phyloP scores from a whole-genome alignment of 2,329 filamentous ascomycete species.

The Fusarium circinatum region DNA sequence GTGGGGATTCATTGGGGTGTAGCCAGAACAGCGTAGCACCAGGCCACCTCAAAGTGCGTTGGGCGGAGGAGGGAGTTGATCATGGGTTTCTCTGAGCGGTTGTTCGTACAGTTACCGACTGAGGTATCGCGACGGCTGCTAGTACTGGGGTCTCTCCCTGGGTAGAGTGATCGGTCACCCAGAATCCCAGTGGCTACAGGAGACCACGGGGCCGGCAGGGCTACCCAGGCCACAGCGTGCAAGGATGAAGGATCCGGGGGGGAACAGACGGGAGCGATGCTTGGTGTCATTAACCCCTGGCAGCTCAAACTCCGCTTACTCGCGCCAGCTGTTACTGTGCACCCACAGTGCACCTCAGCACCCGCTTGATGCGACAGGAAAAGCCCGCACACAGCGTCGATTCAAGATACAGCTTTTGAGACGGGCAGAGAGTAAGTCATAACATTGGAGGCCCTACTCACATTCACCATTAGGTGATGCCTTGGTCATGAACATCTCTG shows the following conservation, averaged over 20 bases:
- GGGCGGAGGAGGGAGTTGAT: constrained; percentile 41
- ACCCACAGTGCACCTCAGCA: constrained; percentile 25
- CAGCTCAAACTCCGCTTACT: constrained; percentile 36
- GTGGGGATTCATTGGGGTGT: constrained; percentile 38
- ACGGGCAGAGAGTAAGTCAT: constrained; percentile 17
- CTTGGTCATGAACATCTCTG: not conserved
- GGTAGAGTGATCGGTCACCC: constrained; percentile 33
- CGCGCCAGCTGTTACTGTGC: constrained; percentile 38
- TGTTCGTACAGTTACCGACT: constrained; percentile 18
- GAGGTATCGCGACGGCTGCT: constrained; percentile 13
- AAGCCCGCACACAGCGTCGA: constrained; percentile 28
- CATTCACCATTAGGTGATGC: not conserved
- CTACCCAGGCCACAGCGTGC: constrained; percentile 29
- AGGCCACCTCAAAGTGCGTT: constrained; percentile 34
- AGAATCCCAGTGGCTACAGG: constrained; percentile 28
- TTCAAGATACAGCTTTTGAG: constrained; percentile 21
- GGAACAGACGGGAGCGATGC: constrained; percentile 40
- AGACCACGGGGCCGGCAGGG: constrained; percentile 34
- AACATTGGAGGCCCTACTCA: not conserved
- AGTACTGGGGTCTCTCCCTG: constrained; percentile 26
- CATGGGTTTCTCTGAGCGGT: constrained; percentile 39
- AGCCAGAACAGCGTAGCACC: constrained; percentile 49
- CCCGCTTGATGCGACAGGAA: constrained; percentile 33
- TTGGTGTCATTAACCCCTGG: constrained; percentile 39
- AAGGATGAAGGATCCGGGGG: constrained; percentile 31